phyloP scores from a whole-genome alignment of 2,329 filamentous ascomycete species.

The Fusarium austroafricanum region DNA sequence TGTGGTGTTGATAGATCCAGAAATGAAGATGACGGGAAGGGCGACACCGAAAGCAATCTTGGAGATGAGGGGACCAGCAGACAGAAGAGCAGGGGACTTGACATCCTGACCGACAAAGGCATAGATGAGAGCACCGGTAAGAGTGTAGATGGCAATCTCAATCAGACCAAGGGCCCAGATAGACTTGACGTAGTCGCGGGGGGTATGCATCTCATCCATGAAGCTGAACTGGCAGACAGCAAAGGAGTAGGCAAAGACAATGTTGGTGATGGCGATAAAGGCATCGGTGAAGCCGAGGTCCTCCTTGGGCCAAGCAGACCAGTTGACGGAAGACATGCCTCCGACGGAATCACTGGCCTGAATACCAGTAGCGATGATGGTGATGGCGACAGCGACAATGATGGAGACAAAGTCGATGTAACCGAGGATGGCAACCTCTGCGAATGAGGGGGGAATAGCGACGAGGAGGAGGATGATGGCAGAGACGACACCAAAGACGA shows the following conservation, averaged over 20 bases:
- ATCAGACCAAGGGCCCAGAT: constrained; percentile 71
- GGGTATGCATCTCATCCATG: constrained; percentile 66
- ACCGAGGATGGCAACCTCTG: constrained; percentile 61
- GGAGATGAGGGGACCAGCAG: constrained; percentile 67
- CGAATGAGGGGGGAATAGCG: constrained; percentile 61
- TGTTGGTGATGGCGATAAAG: constrained; percentile 74
- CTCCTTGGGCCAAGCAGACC: constrained; percentile 60
- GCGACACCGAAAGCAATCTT: constrained; percentile 78
- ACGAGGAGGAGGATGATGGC: constrained; percentile 59
- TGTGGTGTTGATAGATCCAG: constrained; percentile 74
- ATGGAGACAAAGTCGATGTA: constrained; percentile 72
- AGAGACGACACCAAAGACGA: constrained; percentile 60
- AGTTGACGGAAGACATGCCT: constrained; percentile 50
- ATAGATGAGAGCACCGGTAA: constrained; percentile 76
- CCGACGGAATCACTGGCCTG: constrained; percentile 48
- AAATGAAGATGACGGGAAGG: constrained; percentile 78
- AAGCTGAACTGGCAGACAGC: constrained; percentile 64
- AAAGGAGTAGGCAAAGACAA: constrained; percentile 76
- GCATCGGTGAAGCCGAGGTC: constrained; percentile 63
- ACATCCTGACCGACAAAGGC: constrained; percentile 73
- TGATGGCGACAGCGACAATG: constrained; percentile 70
- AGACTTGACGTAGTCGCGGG: constrained; percentile 61
- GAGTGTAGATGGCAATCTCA: constrained; percentile 73
- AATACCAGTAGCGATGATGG: constrained; percentile 74
- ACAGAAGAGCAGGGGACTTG: constrained; percentile 74